Evolutionary conservation across 768 basidiomycete genomes (phyloP), one percentile per base, ranked within the genome.

Genomic region (Tricholoma bakamatsutake): DNA sequence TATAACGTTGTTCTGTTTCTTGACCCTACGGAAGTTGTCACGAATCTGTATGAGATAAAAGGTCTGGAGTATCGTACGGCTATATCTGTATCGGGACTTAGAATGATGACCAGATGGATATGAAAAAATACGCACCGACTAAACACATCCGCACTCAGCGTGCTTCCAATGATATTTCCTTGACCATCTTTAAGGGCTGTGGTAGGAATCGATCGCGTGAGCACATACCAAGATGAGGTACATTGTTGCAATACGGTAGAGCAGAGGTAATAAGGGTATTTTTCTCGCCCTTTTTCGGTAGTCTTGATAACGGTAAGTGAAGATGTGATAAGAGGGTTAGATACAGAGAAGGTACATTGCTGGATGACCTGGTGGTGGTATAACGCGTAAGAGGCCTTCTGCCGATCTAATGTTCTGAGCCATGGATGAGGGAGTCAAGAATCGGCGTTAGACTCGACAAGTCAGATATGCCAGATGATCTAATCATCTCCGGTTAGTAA

Each of bases 261-360:
- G 97, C 95, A 60, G 93, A 97, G 10, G 97, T 98, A 62, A 99
- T 86, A 28, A 99, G 76, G 42, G 95, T 76, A 66, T 98, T 99
- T 54, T 78, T 77, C 71, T 94, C 87, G 46, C 95, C 96, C 45
- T 85, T 80, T 69, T 87, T 86, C 10, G 97, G 97, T 40, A 81
- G 69, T 61, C 81, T 24, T 81, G 58, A 18, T 27, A 30, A 52
- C 37, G 5, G 30, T 45, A 39, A 56, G 59, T 50, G 27, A 55
- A 58, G 55, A 52, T 27, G 47, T 56, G 40, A 58, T 49, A 61
- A 53, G 33, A n/a, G 33, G 46, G 45, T 37, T 53, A 58, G 53
- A 57, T 46, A 10, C 56, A 43, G 40, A 55, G 18, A 55, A 56
- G 75, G 43, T 71, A 84, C 84, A 78, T 78, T 46, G 76, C 67